These are phyloP conservation scores for Neocallimastix lanati DNA, from an alignment of 192 early-diverging fungal genomes.

Conservation along the genomic window DNA sequence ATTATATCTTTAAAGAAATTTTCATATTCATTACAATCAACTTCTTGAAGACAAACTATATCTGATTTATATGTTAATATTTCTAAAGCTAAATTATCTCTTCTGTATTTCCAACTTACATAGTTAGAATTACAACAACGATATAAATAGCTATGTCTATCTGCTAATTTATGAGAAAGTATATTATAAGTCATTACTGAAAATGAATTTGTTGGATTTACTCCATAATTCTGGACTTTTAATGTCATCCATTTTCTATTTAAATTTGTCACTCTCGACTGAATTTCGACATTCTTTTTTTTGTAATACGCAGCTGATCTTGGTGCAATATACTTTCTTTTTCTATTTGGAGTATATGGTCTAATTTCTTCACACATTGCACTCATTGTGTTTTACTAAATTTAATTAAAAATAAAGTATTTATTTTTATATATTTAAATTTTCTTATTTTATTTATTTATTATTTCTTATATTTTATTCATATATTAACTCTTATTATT, in stretches of 20 bases:
- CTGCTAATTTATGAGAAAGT: not conserved
- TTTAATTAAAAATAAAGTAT: too few species aligned
- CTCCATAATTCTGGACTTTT: not conserved
- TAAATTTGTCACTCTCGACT: not conserved
- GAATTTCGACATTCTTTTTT: not conserved
- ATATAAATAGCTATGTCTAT: not conserved
- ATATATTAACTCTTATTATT: too few species aligned
- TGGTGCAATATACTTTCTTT: not conserved
- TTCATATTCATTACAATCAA: not conserved
- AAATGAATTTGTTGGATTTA: not conserved
- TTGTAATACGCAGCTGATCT: not conserved
- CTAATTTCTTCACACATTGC: not conserved
- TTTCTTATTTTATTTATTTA: too few species aligned
- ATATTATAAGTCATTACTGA: not conserved
- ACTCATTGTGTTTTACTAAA: too few species aligned
- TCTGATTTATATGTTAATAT: not conserved
- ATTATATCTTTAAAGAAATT: not conserved
- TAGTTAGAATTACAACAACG: not conserved
- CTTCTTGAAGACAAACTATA: not conserved
- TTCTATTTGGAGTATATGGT: not conserved
- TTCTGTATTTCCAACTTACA: not conserved
- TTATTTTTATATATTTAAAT: too few species aligned
- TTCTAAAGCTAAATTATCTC: not conserved
- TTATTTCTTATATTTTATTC: too few species aligned
- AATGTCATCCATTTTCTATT: not conserved